Conservation (phyloP, 805 yeast species). For the Barnettozyma wickerhamii region DNA sequence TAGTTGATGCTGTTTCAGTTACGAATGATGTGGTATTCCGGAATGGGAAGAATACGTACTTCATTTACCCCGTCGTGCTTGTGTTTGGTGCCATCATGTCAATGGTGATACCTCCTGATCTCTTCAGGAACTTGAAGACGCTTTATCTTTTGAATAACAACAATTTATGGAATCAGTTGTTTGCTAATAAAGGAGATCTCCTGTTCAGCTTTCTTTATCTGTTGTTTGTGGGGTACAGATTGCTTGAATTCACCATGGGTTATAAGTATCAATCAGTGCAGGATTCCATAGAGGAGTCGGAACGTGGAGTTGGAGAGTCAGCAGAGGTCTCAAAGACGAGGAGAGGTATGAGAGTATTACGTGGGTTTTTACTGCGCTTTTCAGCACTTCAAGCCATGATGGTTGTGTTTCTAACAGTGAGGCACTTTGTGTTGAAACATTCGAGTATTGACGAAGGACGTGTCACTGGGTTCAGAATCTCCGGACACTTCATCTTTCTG, state of each 20-base stretch:
- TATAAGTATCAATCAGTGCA: slow-evolving; percentile 3
- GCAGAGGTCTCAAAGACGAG: background rate
- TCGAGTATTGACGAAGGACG: slow-evolving; percentile 4
- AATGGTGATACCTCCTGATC: slow-evolving; percentile 6
- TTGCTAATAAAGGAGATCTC: slow-evolving; percentile 17
- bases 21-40: slow-evolving; percentile 3
- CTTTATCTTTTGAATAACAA: slow-evolving; percentile 10
- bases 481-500: slow-evolving; percentile 9
- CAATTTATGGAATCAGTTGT: slow-evolving; percentile 14
- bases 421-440: background rate
- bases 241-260: slow-evolving; percentile 3
- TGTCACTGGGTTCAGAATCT: slow-evolving; percentile 8
- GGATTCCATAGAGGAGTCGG: slow-evolving; percentile 1
- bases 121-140: slow-evolving; percentile 8
- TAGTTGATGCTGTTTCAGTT: background rate
- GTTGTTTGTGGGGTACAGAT: slow-evolving; percentile 2
- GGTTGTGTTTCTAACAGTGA: background rate
- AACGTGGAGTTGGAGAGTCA: background rate
- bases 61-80: slow-evolving; percentile 8
- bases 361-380: slow-evolving; percentile 4
- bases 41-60: slow-evolving; percentile 7
- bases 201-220: slow-evolving; percentile 12
- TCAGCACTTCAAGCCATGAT: background rate
- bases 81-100: slow-evolving; percentile 6
- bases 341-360: background rate